Percentiles rank a stretch among this genome's conserved stretches.
Evolutionary conservation across 2,329 filamentous ascomycete species (phyloP).

Genomic region (Golovinomyces cichoracearum): DNA sequence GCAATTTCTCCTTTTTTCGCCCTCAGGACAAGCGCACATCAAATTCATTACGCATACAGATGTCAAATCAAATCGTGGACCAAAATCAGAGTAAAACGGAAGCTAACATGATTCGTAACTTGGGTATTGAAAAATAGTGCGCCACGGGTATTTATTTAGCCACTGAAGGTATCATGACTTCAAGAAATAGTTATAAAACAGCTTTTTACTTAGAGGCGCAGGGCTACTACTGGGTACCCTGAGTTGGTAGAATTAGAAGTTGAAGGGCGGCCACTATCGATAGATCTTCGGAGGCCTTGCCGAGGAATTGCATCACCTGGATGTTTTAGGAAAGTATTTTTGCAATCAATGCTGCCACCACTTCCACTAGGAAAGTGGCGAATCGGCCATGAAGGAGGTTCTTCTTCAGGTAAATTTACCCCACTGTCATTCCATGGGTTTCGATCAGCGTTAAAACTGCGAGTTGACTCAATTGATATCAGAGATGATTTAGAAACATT

Average conservation of each 20-base stretch:
- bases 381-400: conserved; percentile 33
- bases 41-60: neutral
- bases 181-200: conserved; percentile 12
- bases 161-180: conserved; percentile 12
- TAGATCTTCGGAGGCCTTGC: conserved; percentile 60
- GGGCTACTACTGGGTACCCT: conserved; percentile 84
- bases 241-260: conserved; percentile 88
- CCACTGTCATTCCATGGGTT: conserved; percentile 97
- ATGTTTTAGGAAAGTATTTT: conserved; percentile 34
- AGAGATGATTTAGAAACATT: conserved; percentile 87
- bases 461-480: conserved; percentile 82
- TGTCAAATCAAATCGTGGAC: neutral
- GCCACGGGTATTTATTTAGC: conserved; percentile 17
- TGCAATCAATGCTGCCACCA: conserved; percentile 24
- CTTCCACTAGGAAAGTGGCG: conserved; percentile 43
- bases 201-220: conserved; percentile 31
- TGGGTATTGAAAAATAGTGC: conserved; percentile 13
- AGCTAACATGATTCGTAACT: conserved; percentile 4
- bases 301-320: conserved; percentile 63
- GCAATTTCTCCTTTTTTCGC: neutral
- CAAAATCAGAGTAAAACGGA: conserved; percentile 10
- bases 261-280: conserved; percentile 73
- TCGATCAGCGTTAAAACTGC: conserved; percentile 69
- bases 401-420: conserved; percentile 77
- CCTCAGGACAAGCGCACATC: neutral